Evolutionary conservation across 192 early-diverging fungal genomes (phyloP).

Genomic region (Chytriomyces confervae): DNA sequence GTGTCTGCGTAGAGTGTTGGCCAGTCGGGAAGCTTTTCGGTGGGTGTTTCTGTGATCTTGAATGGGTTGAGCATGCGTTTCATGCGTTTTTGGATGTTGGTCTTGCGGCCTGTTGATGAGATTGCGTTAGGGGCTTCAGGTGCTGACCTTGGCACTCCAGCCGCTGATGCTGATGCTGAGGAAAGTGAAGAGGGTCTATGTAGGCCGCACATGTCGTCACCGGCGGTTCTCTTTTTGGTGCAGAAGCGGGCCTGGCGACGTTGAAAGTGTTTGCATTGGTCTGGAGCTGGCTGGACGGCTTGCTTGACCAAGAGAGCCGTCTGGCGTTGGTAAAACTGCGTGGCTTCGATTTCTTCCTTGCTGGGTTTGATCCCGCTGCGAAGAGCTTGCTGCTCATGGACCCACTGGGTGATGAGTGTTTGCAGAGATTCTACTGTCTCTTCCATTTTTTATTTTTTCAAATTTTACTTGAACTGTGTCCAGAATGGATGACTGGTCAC

Average conservation of each 20-base stretch:
- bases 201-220: slow-evolving; percentile 5
- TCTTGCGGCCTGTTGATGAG: slow-evolving; percentile 1
- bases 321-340: not conserved
- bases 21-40: slow-evolving; percentile 32
- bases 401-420: not conserved
- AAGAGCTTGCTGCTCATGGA: not conserved
- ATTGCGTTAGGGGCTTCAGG: too few relatives aligned
- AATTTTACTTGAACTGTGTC: slow-evolving; percentile 12
- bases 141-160: not conserved
- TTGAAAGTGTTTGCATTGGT: slow-evolving; percentile 1
- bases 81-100: slow-evolving; percentile 11
- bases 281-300: not conserved
- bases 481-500: slow-evolving; percentile 16
- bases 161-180: not conserved
- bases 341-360: slow-evolving; percentile 1
- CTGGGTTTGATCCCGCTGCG: not conserved
- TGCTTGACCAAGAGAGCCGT: not conserved
- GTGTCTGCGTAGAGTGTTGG: slow-evolving; percentile 12
- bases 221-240: not conserved
- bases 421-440: not conserved
- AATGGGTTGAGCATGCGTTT: slow-evolving; percentile 41
- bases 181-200: not conserved
- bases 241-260: slow-evolving; percentile 6
- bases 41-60: slow-evolving; percentile 8
- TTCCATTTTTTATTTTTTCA: too few relatives aligned